Conservation (phyloP, 495 filamentous ascomycete genomes). For the Trichocladium antarcticum region DNA sequence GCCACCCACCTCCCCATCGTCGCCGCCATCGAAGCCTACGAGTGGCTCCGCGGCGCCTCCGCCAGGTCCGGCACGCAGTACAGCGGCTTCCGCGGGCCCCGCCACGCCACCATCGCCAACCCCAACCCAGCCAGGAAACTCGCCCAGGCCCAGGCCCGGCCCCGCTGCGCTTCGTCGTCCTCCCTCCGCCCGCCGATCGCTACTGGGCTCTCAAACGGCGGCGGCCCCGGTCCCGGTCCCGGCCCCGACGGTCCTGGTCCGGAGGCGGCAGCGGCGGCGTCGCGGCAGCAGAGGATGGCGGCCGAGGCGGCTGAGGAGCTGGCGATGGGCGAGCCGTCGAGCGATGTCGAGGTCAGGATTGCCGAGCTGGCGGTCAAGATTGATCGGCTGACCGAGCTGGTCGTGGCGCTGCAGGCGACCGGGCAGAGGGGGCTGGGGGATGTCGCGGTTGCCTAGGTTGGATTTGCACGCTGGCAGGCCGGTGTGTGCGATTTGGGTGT, state of each 20-base stretch:
- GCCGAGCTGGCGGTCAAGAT: conserved; percentile 38
- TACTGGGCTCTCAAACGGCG: too few relatives aligned
- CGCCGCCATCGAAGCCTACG: conserved; percentile 39
- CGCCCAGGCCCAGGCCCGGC: not conserved
- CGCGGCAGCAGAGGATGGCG: conserved; percentile 5
- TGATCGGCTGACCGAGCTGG: conserved; percentile 35
- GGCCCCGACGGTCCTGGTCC: not conserved
- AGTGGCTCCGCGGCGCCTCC: conserved; percentile 29
- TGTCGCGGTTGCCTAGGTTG: conserved; percentile 11
- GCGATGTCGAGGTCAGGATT: conserved; percentile 34
- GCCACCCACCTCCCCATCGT: conserved; percentile 47
- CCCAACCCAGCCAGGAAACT: conserved; percentile 11
- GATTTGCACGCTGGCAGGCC: too few relatives aligned
- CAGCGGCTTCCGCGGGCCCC: conserved; percentile 22
- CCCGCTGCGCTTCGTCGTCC: conserved; percentile 2
- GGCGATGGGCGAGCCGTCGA: conserved; percentile 22
- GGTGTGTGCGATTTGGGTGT: too few relatives aligned
- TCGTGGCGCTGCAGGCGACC: conserved; percentile 30
- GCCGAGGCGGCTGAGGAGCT: conserved; percentile 23
- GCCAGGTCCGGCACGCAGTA: conserved; percentile 26
- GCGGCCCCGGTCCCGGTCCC: not conserved
- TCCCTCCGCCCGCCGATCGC: conserved; percentile 12
- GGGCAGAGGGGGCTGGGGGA: conserved; percentile 14
- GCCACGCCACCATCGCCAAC: conserved; percentile 11
- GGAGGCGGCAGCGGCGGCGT: too few relatives aligned